These are phyloP conservation scores for Eruca vesicaria DNA, from an alignment of 441 rosid species.

Conservation along the genomic window DNA sequence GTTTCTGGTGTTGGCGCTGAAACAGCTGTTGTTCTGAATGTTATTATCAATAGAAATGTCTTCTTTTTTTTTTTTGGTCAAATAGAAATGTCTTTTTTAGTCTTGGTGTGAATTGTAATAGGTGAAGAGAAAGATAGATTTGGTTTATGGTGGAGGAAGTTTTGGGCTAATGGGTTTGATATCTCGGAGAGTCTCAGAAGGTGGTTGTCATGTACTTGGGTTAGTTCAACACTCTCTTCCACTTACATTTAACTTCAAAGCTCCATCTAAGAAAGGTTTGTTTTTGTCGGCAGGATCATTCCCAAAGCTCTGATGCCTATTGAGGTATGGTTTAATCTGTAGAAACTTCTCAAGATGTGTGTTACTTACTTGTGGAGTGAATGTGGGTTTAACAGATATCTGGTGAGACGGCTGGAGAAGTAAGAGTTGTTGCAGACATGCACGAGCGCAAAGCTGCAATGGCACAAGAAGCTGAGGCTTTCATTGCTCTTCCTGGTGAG, in stretches of 20 bases:
- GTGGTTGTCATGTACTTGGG: slow-evolving; percentile 95
- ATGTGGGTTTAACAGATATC: slow-evolving; percentile 55
- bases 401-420: slow-evolving; percentile 87
- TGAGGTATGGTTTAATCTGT: slow-evolving; percentile 71
- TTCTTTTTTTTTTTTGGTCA: too few relatives aligned
- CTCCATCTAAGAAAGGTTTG: slow-evolving; percentile 12
- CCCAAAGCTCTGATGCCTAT: slow-evolving; percentile 94
- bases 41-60: too few relatives aligned
- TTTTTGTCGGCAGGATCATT: slow-evolving; percentile 50
- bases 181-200: slow-evolving; percentile 78
- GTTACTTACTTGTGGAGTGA: neutral
- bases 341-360: too few relatives aligned
- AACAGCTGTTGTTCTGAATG: too few relatives aligned
- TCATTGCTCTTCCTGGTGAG: slow-evolving; percentile 93
- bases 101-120: slow-evolving; percentile 30
- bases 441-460: slow-evolving; percentile 96
- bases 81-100: neutral
- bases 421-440: slow-evolving; percentile 82
- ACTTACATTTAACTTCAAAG: neutral
- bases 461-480: slow-evolving; percentile 95
- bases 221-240: slow-evolving; percentile 36
- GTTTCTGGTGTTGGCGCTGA: too few relatives aligned
- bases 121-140: slow-evolving; percentile 82
- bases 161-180: slow-evolving; percentile 95
- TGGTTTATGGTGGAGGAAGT: slow-evolving; percentile 97